Evolutionary conservation across 148 eudicot species (phyloP), one percentile per base, ranked within the genome.

Genomic region (Silene conica): DNA sequence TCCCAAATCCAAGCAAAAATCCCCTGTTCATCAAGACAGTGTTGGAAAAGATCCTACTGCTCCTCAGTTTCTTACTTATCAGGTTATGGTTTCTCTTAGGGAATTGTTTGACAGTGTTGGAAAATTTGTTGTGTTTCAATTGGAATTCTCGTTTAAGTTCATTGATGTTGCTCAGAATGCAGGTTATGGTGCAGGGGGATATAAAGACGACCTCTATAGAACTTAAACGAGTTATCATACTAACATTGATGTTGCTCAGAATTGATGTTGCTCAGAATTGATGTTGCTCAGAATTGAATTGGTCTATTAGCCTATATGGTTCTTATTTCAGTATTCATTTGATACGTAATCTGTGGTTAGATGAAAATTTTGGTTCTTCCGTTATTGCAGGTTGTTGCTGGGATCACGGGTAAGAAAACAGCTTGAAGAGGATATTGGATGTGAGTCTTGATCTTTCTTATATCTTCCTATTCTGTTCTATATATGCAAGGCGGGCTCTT

Each of bases 371-470:
- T 41, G 41, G 41, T 38, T 67, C 76, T 65, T 66, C 63, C 50
- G n/a, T 72, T 31, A 65, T 73, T 78, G 87, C 86, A 90, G 97
- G 97, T 92, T 78, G 90, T 90, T 80, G 84, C 96, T 61, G 89
- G 93, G 25, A 84, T 90, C 87, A 84, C 90, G 11, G 92, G 96
- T 74, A 86, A 85, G 70, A 86, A 85, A 75, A 87, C 84, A 54
- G 81, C 83, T 62, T 85, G 79, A 77, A 74, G 34, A 4, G 57
- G 46, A 52, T 73, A 34, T 45, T 75, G 62, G 80, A 81, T 52
- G 78, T 57, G 79, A 74, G 74, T 79, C 57, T 13, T 68, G 68
- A 70, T 66, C 71, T 80, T 74, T 31, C 28, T 72, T 74, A 15
- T 63, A 41, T 55, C 26, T 16, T 63, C 69, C 18, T 61, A 63